Conservation (phyloP, 257 asterid species). For the Verbascum thapsus region DNA sequence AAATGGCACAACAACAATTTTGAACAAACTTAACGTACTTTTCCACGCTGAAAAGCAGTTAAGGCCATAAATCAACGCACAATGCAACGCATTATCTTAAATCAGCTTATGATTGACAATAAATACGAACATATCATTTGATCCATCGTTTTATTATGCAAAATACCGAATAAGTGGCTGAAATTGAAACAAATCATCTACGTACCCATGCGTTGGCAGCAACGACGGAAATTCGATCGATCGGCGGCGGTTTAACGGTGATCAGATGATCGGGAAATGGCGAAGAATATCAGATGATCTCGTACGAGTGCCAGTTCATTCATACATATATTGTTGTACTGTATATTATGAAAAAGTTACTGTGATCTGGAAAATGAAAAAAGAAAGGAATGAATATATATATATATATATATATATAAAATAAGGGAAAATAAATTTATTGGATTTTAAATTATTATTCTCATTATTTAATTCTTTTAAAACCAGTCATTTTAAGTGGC, state of each 20-base stretch:
- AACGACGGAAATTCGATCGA: conserved; percentile 24
- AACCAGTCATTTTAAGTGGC: too few species aligned
- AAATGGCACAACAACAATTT: conserved; percentile 19
- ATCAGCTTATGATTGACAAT: conserved; percentile 20
- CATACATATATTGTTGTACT: conserved; percentile 12
- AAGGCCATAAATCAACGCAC: too few species aligned
- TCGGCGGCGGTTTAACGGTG: conserved; percentile 32
- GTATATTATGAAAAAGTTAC: conserved; percentile 16
- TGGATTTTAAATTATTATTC: too few species aligned
- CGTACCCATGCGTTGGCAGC: conserved; percentile 48
- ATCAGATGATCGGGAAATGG: conserved; percentile 31
- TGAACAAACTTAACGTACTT: neutral
- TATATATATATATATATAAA: neutral
- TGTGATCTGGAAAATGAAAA: neutral
- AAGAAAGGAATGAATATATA: too few species aligned
- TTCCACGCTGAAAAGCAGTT: neutral
- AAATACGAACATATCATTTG: conserved; percentile 38
- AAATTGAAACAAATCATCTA: conserved; percentile 34
- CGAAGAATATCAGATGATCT: conserved; percentile 39
- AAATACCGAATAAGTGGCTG: conserved; percentile 5
- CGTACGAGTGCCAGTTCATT: conserved; percentile 32
- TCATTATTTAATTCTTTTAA: too few species aligned
- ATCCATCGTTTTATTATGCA: neutral
- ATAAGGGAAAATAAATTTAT: too few species aligned
- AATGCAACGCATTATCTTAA: conserved; percentile 2